phyloP scores from a whole-genome alignment of 305 asterid species.

The Solanum hybrid region DNA sequence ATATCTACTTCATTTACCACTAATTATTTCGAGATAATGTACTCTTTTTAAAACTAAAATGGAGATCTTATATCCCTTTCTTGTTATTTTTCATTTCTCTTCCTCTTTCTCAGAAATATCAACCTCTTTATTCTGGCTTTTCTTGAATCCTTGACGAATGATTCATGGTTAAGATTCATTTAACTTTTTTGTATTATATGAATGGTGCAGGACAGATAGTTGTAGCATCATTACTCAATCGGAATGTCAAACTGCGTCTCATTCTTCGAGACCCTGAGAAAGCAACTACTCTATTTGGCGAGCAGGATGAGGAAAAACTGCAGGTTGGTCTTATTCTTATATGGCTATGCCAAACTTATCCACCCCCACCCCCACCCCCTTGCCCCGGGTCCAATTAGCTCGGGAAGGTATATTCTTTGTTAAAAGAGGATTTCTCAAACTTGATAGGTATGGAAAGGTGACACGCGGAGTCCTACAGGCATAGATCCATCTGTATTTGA shows the following conservation, averaged over 20 bases:
- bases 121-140: not conserved
- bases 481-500: slow-evolving; percentile 73
- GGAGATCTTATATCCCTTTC: not conserved
- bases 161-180: not conserved
- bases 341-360: not conserved
- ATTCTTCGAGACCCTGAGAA: slow-evolving; percentile 70
- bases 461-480: slow-evolving; percentile 63
- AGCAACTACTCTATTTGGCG: slow-evolving; percentile 67
- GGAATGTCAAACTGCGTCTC: slow-evolving; percentile 59
- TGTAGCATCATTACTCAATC: slow-evolving; percentile 74
- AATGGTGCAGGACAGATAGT: slow-evolving; percentile 69
- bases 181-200: not conserved
- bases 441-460: slow-evolving; percentile 68
- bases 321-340: slow-evolving; percentile 40
- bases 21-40: not conserved
- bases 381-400: not conserved
- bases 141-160: too few relatives aligned
- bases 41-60: not conserved
- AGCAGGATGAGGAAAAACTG: slow-evolving; percentile 59
- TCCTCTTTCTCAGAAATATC: not conserved
- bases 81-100: not conserved
- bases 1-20: not conserved
- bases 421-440: slow-evolving; percentile 12
- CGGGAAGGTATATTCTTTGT: not conserved
- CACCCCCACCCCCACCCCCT: not conserved